Conservation (phyloP, 192 early-diverging fungal species). For the Backusella sp. region DNA sequence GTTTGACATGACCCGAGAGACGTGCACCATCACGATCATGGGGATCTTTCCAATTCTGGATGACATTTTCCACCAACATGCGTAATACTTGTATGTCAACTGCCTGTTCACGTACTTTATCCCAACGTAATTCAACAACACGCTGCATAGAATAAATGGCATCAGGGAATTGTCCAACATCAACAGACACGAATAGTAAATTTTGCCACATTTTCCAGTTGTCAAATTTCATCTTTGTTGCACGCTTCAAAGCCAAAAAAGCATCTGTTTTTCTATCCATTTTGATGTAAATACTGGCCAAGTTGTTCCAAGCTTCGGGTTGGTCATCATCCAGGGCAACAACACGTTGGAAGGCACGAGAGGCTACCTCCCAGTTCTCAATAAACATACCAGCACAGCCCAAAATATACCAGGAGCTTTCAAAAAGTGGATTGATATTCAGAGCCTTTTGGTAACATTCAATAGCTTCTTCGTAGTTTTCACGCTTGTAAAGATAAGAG, state of each 20-base stretch:
- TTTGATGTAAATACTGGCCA: conserved; percentile 81
- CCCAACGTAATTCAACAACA: conserved; percentile 74
- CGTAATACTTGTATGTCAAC: conserved; percentile 84
- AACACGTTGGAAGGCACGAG: conserved; percentile 73
- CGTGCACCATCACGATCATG: conserved; percentile 47
- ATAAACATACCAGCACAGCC: conserved; percentile 90
- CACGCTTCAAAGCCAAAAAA: conserved; percentile 78
- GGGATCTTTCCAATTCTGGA: conserved; percentile 55
- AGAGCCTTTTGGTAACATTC: conserved; percentile 83
- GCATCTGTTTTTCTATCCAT: conserved; percentile 75
- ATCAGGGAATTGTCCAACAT: conserved; percentile 77
- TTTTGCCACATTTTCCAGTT: conserved; percentile 95
- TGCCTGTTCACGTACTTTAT: conserved; percentile 64
- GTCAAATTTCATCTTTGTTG: conserved; percentile 74
- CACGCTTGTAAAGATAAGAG: conserved; percentile 67
- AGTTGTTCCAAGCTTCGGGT: conserved; percentile 97
- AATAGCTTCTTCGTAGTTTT: conserved; percentile 63
- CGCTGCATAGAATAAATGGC: conserved; percentile 84
- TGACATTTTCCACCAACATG: conserved; percentile 66
- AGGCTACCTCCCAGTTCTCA: conserved; percentile 74
- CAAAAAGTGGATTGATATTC: conserved; percentile 90
- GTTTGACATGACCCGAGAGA: conserved; percentile 54
- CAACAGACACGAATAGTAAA: conserved; percentile 75
- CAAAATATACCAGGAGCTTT: conserved; percentile 94
- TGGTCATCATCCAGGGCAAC: conserved; percentile 74